Evolutionary conservation across 192 early-diverging fungal genomes (phyloP).

Genomic region (Coemansia umbellata): DNA sequence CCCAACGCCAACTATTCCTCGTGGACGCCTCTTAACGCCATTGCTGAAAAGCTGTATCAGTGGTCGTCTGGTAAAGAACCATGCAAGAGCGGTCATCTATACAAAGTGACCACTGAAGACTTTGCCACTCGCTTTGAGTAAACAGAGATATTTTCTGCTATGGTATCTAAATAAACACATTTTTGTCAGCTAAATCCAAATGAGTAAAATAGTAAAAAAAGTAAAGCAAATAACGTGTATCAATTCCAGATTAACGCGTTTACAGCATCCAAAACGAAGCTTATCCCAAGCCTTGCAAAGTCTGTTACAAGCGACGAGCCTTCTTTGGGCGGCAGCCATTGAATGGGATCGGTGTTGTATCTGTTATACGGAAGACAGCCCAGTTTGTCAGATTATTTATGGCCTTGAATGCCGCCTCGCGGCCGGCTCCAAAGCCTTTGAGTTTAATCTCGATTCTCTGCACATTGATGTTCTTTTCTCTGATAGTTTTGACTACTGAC

Average conservation of each 20-base stretch:
- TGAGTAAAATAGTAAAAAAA: no score
- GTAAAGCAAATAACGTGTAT: no score
- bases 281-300: no score
- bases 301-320: slow-evolving; percentile 71
- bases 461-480: slow-evolving; percentile 64
- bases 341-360: slow-evolving; percentile 87
- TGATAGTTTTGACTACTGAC: slow-evolving; percentile 63
- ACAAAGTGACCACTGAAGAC: slow-evolving; percentile 27
- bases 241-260: no score
- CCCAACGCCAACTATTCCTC: slow-evolving; percentile 73
- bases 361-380: slow-evolving; percentile 71
- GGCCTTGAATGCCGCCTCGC: slow-evolving; percentile 90
- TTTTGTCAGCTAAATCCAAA: no score
- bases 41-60: slow-evolving; percentile 53
- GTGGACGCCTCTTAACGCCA: slow-evolving; percentile 77
- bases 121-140: slow-evolving; percentile 18
- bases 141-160: no score
- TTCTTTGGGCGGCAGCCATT: slow-evolving; percentile 90
- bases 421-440: slow-evolving; percentile 86
- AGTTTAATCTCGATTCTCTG: slow-evolving; percentile 71
- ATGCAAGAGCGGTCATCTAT: slow-evolving; percentile 33
- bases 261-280: no score
- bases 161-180: no score
- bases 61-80: slow-evolving; percentile 17
- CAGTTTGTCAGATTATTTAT: slow-evolving; percentile 69